Conservation (phyloP, 768 basidiomycete species). For the Cystofilobasidium bisporidii region DNA sequence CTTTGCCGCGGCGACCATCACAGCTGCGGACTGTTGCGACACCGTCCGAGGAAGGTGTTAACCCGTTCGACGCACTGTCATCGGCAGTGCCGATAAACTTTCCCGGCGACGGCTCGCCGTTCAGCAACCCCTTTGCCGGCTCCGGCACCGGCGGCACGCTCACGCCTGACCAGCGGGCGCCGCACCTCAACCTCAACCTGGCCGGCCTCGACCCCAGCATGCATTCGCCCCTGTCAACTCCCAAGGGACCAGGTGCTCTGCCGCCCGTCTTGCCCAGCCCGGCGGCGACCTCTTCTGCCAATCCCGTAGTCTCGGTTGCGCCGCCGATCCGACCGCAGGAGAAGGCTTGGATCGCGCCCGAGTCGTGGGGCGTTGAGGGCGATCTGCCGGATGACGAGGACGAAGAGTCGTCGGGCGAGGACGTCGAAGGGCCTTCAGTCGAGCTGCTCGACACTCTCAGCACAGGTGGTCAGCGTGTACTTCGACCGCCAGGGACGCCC, state of each 20-base stretch:
- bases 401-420: constrained; percentile 32
- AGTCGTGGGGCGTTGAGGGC: constrained; percentile 46
- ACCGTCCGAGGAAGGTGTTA: constrained; percentile 10
- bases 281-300: constrained; percentile 9
- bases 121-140: constrained; percentile 37
- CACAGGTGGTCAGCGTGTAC: neutral
- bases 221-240: neutral
- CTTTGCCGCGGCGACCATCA: constrained; percentile 38
- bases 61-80: constrained; percentile 28
- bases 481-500: neutral
- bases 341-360: constrained; percentile 38
- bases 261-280: constrained; percentile 15
- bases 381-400: constrained; percentile 37
- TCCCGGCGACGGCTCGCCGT: constrained; percentile 21
- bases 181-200: constrained; percentile 4
- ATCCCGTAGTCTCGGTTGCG: constrained; percentile 3
- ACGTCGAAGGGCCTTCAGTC: constrained; percentile 22
- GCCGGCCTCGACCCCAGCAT: constrained; percentile 14
- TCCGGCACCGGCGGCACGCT: neutral
- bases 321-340: constrained; percentile 10
- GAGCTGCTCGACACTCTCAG: constrained; percentile 17
- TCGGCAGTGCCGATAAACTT: constrained; percentile 33
- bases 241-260: neutral
- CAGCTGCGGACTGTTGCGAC: constrained; percentile 38
- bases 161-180: neutral